Conservation (phyloP, 345 rosid genomes). For the Geranium rotundifolium region DNA sequence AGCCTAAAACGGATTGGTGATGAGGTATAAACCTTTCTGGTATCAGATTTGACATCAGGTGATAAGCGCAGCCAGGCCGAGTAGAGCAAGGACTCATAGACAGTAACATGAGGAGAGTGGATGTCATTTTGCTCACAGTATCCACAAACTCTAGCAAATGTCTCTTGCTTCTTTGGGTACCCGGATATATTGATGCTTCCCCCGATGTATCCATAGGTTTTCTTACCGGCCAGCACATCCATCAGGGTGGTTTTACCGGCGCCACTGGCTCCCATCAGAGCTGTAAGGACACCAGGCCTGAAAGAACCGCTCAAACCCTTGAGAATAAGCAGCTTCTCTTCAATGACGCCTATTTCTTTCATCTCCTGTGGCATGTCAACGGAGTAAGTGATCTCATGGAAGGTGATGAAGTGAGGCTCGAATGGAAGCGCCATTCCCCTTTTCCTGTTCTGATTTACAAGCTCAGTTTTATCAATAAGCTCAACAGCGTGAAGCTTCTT, state of each 20-base stretch:
- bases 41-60: conserved; percentile 17
- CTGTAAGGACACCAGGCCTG: conserved; percentile 16
- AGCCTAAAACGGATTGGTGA: background rate
- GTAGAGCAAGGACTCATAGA: conserved; percentile 9
- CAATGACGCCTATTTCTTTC: conserved; percentile 29
- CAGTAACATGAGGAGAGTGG: conserved; percentile 43
- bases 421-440: conserved; percentile 63
- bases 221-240: conserved; percentile 51
- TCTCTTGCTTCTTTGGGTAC: conserved; percentile 45
- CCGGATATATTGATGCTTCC: conserved; percentile 37
- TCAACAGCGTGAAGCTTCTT: conserved; percentile 35
- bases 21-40: conserved; percentile 23
- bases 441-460: conserved; percentile 14
- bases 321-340: conserved; percentile 35
- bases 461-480: conserved; percentile 13
- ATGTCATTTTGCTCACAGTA: conserved; percentile 55
- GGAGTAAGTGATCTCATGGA: conserved; percentile 21
- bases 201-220: conserved; percentile 40
- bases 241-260: conserved; percentile 51
- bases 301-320: conserved; percentile 44
- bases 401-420: conserved; percentile 39
- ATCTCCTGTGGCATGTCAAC: conserved; percentile 24
- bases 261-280: conserved; percentile 44
- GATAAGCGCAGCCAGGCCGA: conserved; percentile 55
- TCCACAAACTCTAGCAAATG: conserved; percentile 46